Evolutionary conservation across 345 rosid species (phyloP).

Genomic region (Isatis tinctoria): DNA sequence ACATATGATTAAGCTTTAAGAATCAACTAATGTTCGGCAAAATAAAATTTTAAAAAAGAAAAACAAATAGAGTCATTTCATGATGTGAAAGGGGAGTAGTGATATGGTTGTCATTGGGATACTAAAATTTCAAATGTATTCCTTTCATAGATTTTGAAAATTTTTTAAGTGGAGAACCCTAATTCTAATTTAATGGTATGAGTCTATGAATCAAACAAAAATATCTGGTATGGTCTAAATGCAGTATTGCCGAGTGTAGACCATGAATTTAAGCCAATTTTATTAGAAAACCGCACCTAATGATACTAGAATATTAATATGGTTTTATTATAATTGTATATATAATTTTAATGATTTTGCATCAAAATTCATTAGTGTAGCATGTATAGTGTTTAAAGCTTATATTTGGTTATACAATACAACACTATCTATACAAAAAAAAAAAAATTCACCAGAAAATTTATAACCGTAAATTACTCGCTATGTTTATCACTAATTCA

Average conservation of each 20-base stretch:
- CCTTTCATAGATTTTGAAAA: not conserved
- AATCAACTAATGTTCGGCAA: not conserved
- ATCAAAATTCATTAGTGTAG: no score
- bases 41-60: not conserved
- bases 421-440: no score
- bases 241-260: not conserved
- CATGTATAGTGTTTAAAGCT: no score
- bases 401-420: no score
- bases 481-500: no score
- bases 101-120: not conserved
- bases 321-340: no score
- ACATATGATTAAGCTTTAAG: not conserved
- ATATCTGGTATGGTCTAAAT: not conserved
- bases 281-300: constrained; percentile 21
- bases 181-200: not conserved
- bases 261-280: constrained; percentile 28
- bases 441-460: no score
- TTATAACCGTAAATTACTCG: no score
- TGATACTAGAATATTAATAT: no score
- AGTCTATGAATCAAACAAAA: not conserved
- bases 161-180: not conserved
- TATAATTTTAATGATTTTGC: no score
- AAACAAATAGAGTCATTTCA: not conserved
- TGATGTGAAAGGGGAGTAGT: not conserved
- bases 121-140: not conserved